Conservation (phyloP, 345 rosid species). For the Bruguiera gymnorhiza region DNA sequence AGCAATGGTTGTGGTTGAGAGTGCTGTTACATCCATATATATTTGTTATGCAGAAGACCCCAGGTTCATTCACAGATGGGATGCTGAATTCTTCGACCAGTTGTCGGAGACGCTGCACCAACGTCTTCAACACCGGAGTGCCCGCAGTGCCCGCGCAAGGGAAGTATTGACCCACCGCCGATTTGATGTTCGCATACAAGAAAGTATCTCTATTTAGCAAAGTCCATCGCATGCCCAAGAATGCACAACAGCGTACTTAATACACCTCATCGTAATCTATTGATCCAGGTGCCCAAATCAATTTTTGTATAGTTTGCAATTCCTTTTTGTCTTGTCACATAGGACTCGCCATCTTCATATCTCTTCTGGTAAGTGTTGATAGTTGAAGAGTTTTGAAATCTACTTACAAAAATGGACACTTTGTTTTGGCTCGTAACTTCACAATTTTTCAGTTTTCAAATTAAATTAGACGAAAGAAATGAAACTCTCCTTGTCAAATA, state of each 20-base stretch:
- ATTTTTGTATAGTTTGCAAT: background rate
- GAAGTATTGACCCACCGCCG: conserved; percentile 47
- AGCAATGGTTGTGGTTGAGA: conserved; percentile 90
- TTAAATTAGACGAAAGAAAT: too few relatives aligned
- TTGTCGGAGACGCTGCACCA: conserved; percentile 65
- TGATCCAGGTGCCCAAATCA: conserved; percentile 14
- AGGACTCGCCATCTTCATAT: too few relatives aligned
- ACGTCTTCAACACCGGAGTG: conserved; percentile 80
- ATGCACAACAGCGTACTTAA: conserved; percentile 5
- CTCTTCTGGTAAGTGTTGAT: too few relatives aligned
- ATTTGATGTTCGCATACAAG: conserved; percentile 32
- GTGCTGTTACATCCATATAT: conserved; percentile 89
- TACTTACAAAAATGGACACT: too few relatives aligned
- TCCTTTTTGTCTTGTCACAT: too few relatives aligned
- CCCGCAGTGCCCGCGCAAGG: conserved; percentile 66
- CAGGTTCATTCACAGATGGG: conserved; percentile 21
- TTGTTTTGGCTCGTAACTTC: too few relatives aligned
- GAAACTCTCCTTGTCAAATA: too few relatives aligned
- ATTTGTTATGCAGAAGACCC: conserved; percentile 94
- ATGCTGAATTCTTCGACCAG: too few relatives aligned
- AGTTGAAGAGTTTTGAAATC: too few relatives aligned
- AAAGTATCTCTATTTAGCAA: conserved; percentile 26
- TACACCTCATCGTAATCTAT: conserved; percentile 5
- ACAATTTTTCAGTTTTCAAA: too few relatives aligned
- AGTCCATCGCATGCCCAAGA: background rate